Evolutionary conservation across 2,329 filamentous ascomycete species (phyloP), one percentile per base, ranked within the genome.

Genomic region (Coniochaeta sp.): DNA sequence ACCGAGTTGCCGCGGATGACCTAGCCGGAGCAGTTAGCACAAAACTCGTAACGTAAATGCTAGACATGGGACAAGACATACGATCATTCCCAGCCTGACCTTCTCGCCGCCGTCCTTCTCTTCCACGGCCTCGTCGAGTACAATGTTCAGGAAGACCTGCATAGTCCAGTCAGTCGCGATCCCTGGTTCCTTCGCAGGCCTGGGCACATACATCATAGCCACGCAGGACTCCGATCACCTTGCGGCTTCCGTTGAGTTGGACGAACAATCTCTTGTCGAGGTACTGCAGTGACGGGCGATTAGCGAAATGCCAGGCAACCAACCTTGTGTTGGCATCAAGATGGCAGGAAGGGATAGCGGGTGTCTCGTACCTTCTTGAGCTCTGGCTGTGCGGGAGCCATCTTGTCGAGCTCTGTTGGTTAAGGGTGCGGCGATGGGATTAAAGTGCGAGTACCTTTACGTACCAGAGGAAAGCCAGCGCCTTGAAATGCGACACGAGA

Each of bases 181-280:
- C 26, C 1, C n/a, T 3, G 1, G n/a, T 26, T 17, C 26, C 19
- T 30, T 28, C 26, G 10, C 40, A 42, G 19, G 19, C 44, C 5
- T 26, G n/a, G 16, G 42, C 55, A 70, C 89, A 66, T 79, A 97
- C 95, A 86, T 99, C 95, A 76, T 98, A 99, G 62, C 95, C 95
- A 65, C 95, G 88, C 61, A 99, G 84, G 58, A 96, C 85, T 60
- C 96, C 95, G 74, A 96, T 91, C 63, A 99, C 93, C 78, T 96
- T 98, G 74, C 95, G 90, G 76, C 93, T 96, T 72, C 95, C 95
- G 77, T 99, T 99, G 59, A 99, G 81, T 77, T 99, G 93, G 67
- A 98, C 92, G 76, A 97, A 96, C 72, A 99, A 85, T 78, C 93
- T 86, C 86, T 99, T 99, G 83, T 99, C 95, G 78, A 99, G 92